Evolutionary conservation across 345 rosid species (phyloP), one percentile per base, ranked within the genome.

Genomic region (Hibiscus syriacus): DNA sequence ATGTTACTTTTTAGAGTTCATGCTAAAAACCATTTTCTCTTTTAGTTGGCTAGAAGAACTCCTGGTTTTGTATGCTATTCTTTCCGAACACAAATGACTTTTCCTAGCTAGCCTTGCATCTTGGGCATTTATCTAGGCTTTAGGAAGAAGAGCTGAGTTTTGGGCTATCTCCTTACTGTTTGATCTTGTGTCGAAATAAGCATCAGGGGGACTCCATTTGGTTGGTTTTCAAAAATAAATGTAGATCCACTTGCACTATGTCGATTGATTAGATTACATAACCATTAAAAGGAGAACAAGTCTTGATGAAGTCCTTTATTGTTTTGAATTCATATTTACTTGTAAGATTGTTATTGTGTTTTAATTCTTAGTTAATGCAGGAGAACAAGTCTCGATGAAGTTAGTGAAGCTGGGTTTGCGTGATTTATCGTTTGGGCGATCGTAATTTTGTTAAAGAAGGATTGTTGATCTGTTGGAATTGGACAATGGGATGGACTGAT

Each of bases 311-410:
- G 17, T 16, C 10, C 9, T 29, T 8, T 17, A 25, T 3, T 19
- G 12, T 25, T 13, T 23, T 27, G 29, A 30, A 0, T 52, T 29
- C 34, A 32, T 29, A 16, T 70, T 64, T 26, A 36, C 23, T 25
- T 50, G 2, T 11, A 46, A 49, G 48, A 22, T 34, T 54, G 43
- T 46, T 57, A 69, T 53, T 54, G 30, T 68, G 20, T 54, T 26
- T 2, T 7, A 7, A 1, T 4, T 67, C 41, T 19, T 29, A 53
- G 13, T 72, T 34, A 23, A 25, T 74, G 73, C 79, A 79, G 85
- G 83, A 77, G 65, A 67, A 61, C 34, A 59, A 60, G 55, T 53
- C 76, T 48, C 57, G 77, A 25, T 71, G 43, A 82, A 68, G 25
- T n/a, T 32, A 55, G 26, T 19, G 75, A 62, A 53, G n/a, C 8